Base-by-base conservation (phyloP, 768 basidiomycete genomes). In the Mrakia gelida region DNA sequence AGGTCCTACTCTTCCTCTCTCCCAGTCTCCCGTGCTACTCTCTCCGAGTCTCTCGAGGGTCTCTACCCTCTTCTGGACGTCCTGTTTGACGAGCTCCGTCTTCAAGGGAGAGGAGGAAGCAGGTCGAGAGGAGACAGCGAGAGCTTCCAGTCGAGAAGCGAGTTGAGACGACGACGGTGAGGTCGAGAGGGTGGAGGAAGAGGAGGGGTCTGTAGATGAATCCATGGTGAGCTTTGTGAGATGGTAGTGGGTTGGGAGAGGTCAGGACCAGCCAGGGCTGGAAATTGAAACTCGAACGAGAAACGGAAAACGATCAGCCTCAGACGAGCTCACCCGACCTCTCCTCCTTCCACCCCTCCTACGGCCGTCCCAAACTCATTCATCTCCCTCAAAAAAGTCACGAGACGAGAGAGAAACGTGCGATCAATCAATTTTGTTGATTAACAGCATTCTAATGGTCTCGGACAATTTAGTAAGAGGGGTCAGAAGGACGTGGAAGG, bases 11-110 rank as follows among this genome's bases (percentile, higher is more conserved):
- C 78, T 41, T 45, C 78, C 78, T 59, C 61, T 72, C 75, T 79
- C 78, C 78, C 78, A 79, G 52, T 30, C 75, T 13, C 78, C 78
- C 0, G 78, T 79, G 11, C 41, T 26, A 34, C 70, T 72, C 15
- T 76, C 78, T 26, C 78, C 75, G n/a, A 79, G 71, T 28, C 68
- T 34, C 59, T 79, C 78, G 30, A 79, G 49, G 3, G 63, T 79
- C 34, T 71, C 65, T 28, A 75, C 75, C n/a, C 78, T 41, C 23
- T 59, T 67, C 75, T 79, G 78, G 61, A 74, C 75, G 71, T 79
- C 78, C 68, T 79, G 73, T 16, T 73, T 43, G 65, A 62, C 77
- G 30, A 65, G 28, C 67, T 74, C 77, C 11, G 49, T 45, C 54
- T 68, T 73, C 54, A 67, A 52, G 30, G 63, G 52, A 28, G 62